These are phyloP conservation scores for Aristolochia californica DNA, from an alignment of 164 flowering plant genomes.

Conservation along the genomic window DNA sequence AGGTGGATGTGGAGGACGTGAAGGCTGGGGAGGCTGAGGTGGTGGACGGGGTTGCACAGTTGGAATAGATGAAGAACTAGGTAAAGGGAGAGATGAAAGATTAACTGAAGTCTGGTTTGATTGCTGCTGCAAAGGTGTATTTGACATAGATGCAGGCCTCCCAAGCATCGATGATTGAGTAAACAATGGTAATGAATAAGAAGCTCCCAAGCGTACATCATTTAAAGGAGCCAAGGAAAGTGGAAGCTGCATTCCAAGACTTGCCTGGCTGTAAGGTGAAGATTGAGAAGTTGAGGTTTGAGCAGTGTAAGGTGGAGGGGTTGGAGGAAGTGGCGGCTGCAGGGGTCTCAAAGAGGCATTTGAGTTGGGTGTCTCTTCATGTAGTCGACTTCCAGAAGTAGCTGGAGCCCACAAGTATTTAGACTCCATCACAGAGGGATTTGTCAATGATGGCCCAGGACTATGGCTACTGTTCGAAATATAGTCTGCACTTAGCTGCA, in stretches of 20 bases:
- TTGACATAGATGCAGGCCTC: slow-evolving; percentile 50
- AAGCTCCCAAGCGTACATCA: slow-evolving; percentile 30
- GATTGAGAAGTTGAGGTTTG: slow-evolving; percentile 31
- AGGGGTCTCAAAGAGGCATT: slow-evolving; percentile 50
- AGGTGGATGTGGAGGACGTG: slow-evolving; percentile 69
- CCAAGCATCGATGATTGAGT: slow-evolving; percentile 32
- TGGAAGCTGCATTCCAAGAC: slow-evolving; percentile 31
- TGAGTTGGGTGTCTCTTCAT: slow-evolving; percentile 21
- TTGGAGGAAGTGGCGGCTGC: slow-evolving; percentile 84
- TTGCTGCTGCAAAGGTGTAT: slow-evolving; percentile 36
- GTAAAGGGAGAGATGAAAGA: slow-evolving; percentile 28
- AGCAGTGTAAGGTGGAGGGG: slow-evolving; percentile 66
- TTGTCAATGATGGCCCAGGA: slow-evolving; percentile 20
- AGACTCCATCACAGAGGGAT: slow-evolving; percentile 33
- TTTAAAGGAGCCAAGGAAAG: slow-evolving; percentile 22
- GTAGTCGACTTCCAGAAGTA: slow-evolving; percentile 25
- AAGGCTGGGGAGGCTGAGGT: slow-evolving; percentile 81
- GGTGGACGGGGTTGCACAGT: slow-evolving; percentile 47
- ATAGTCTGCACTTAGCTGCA: slow-evolving; percentile 55
- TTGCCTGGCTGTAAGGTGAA: slow-evolving; percentile 30
- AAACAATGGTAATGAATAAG: slow-evolving; percentile 40
- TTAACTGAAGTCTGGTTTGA: slow-evolving; percentile 35
- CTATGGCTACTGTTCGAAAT: slow-evolving; percentile 21
- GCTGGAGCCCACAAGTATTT: slow-evolving; percentile 36
- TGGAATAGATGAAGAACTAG: slow-evolving; percentile 36